A percentile compares a stretch with the other conserved stretches of the same genome.
Conservation (phyloP, 805 yeast species). For the Hanseniaspora lachancei region DNA sequence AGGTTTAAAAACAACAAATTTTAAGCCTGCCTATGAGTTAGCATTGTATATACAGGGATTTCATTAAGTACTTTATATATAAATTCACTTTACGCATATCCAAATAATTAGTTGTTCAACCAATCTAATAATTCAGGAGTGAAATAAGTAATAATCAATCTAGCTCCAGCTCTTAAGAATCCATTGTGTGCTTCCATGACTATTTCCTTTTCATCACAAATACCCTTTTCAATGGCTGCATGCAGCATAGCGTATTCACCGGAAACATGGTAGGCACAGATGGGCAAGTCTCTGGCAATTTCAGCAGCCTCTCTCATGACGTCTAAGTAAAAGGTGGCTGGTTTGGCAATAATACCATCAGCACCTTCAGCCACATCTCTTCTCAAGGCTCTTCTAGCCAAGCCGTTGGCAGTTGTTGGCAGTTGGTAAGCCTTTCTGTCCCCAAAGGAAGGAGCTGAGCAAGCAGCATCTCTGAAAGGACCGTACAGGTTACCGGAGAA, state of each 20-base stretch:
- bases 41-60: too few species aligned
- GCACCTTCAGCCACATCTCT: slow-evolving; percentile 89
- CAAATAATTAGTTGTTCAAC: slow-evolving; percentile 32
- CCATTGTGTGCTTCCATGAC: slow-evolving; percentile 86
- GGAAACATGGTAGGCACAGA: slow-evolving; percentile 90
- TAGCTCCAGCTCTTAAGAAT: slow-evolving; percentile 89
- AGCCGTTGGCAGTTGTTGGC: slow-evolving; percentile 84
- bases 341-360: slow-evolving; percentile 90
- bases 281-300: slow-evolving; percentile 70
- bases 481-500: slow-evolving; percentile 86
- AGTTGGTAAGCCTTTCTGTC: slow-evolving; percentile 88
- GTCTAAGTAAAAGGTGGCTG: slow-evolving; percentile 89
- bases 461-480: slow-evolving; percentile 96
- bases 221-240: slow-evolving; percentile 94
- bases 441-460: slow-evolving; percentile 76
- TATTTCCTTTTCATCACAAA: slow-evolving; percentile 64
- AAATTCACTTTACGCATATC: not conserved
- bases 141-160: slow-evolving; percentile 78
- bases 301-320: slow-evolving; percentile 77
- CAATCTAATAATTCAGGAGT: slow-evolving; percentile 94
- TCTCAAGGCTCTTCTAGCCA: slow-evolving; percentile 78
- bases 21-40: too few species aligned
- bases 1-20: not conserved
- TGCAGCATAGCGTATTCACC: slow-evolving; percentile 97
- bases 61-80: too few species aligned